Conservation (phyloP, 306 rosid genomes). For the Quercus agrifolia region DNA sequence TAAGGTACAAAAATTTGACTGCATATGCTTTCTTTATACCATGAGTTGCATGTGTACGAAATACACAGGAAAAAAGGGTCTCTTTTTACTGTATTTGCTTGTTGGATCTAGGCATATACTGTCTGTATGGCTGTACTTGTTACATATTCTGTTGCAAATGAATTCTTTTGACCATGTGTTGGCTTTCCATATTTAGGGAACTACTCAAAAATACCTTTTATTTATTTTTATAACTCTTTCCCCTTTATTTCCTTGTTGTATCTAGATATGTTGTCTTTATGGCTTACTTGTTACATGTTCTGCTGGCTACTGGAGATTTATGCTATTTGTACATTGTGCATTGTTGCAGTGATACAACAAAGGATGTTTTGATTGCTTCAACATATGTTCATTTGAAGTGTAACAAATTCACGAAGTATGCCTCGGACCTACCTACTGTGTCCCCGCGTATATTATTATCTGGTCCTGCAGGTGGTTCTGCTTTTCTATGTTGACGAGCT, state of each 20-base stretch:
- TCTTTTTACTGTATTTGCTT: too few relatives aligned
- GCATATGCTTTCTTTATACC: neutral
- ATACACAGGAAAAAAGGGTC: too few relatives aligned
- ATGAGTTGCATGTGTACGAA: too few relatives aligned
- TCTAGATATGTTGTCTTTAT: neutral
- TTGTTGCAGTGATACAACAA: slow-evolving; percentile 80
- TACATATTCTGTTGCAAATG: too few relatives aligned
- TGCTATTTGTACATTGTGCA: slow-evolving; percentile 16
- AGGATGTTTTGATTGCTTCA: slow-evolving; percentile 68
- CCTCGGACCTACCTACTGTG: slow-evolving; percentile 64
- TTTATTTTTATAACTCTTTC: neutral
- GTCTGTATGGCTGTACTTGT: too few relatives aligned
- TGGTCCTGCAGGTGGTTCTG: slow-evolving; percentile 78
- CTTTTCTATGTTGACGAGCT: slow-evolving; percentile 5
- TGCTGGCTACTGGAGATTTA: slow-evolving; percentile 7
- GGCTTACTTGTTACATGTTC: neutral
- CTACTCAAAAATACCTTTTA: slow-evolving; percentile 1
- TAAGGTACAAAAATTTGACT: slow-evolving; percentile 53
- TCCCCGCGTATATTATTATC: slow-evolving; percentile 84
- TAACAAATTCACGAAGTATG: slow-evolving; percentile 61
- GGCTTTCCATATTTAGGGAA: slow-evolving; percentile 6
- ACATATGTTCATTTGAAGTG: slow-evolving; percentile 79
- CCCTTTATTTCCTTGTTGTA: slow-evolving; percentile 1
- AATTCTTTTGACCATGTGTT: neutral
- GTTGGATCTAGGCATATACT: too few relatives aligned